Percentiles rank a stretch among this genome's conserved stretches.
phyloP scores from a whole-genome alignment of 1,139 yeast species.

The Suhomyces taliae region DNA sequence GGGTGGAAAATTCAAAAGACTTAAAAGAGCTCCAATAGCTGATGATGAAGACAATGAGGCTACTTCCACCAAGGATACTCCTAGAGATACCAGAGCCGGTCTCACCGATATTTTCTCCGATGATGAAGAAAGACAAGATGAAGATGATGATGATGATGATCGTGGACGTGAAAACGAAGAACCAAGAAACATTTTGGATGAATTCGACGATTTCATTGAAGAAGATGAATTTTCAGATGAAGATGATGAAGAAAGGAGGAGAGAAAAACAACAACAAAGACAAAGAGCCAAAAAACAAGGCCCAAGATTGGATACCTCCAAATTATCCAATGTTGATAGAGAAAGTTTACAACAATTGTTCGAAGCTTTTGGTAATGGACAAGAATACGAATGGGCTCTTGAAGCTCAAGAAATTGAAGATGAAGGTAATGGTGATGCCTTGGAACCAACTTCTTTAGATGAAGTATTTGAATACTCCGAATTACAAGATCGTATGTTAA shows the following conservation, averaged over 20 bases:
- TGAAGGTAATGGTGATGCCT: constrained; percentile 53
- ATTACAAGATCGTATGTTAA: constrained; percentile 82
- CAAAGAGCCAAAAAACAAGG: constrained; percentile 41
- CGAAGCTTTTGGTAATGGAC: constrained; percentile 97
- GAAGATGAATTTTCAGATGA: constrained; percentile 96
- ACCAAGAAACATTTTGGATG: constrained; percentile 58
- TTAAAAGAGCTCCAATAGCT: constrained; percentile 59
- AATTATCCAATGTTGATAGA: constrained; percentile 78
- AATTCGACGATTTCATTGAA: constrained; percentile 94
- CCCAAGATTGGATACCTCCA: constrained; percentile 52
- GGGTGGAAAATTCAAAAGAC: constrained; percentile 65
- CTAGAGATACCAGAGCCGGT: constrained; percentile 29
- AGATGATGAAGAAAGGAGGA: constrained; percentile 60
- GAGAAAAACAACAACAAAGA: constrained; percentile 38
- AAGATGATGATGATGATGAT: constrained; percentile 34
- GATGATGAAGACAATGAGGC: constrained; percentile 25
- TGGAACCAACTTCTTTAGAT: constrained; percentile 64
- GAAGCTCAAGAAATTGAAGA: constrained; percentile 81
- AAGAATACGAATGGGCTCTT: constrained; percentile 96
- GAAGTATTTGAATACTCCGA: constrained; percentile 96
- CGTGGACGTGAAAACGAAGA: constrained; percentile 36
- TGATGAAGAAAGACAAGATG: constrained; percentile 56
- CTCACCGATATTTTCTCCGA: constrained; percentile 84
- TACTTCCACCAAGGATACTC: constrained; percentile 24
- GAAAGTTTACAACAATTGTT: constrained; percentile 90